These are phyloP conservation scores for Barbarea vulgaris DNA, from an alignment of 345 rosid species.

Conservation along the genomic window DNA sequence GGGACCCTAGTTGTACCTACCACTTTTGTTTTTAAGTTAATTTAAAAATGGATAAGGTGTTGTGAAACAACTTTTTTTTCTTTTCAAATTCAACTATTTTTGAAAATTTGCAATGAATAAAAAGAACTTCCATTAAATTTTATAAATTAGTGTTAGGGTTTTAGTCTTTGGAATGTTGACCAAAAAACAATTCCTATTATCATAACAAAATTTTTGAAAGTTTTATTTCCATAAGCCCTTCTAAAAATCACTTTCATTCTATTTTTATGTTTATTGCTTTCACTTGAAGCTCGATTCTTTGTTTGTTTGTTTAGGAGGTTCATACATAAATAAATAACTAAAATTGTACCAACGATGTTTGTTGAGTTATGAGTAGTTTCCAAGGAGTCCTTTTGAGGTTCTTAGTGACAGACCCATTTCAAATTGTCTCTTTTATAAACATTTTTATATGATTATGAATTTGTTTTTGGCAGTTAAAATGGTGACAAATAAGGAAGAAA, in stretches of 20 bases:
- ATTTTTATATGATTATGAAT: not conserved
- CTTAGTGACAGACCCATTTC: not conserved
- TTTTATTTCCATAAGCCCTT: not conserved
- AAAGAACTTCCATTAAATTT: not conserved
- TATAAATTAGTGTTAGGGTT: not conserved
- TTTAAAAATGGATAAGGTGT: not conserved
- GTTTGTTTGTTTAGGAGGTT: not conserved
- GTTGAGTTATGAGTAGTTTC: constrained; percentile 36
- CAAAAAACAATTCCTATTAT: not conserved
- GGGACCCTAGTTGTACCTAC: constrained; percentile 28
- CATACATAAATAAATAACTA: not conserved
- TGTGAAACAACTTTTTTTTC: not conserved
- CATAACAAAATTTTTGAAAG: not conserved
- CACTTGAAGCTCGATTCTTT: constrained; percentile 15
- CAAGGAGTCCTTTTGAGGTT: constrained; percentile 26
- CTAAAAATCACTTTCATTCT: not conserved
- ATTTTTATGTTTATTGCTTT: not conserved
- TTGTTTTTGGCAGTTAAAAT: constrained; percentile 58
- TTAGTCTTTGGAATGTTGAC: not conserved
- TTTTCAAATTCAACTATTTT: constrained; percentile 2
- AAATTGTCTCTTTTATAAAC: constrained; percentile 22
- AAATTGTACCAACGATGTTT: constrained; percentile 27
- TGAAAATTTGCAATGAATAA: not conserved
- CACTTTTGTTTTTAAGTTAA: constrained; percentile 11
- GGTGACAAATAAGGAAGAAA: constrained; percentile 62